These are phyloP conservation scores for Wickerhamiella sorbophila DNA, from an alignment of 805 yeast genomes.

Conservation along the genomic window DNA sequence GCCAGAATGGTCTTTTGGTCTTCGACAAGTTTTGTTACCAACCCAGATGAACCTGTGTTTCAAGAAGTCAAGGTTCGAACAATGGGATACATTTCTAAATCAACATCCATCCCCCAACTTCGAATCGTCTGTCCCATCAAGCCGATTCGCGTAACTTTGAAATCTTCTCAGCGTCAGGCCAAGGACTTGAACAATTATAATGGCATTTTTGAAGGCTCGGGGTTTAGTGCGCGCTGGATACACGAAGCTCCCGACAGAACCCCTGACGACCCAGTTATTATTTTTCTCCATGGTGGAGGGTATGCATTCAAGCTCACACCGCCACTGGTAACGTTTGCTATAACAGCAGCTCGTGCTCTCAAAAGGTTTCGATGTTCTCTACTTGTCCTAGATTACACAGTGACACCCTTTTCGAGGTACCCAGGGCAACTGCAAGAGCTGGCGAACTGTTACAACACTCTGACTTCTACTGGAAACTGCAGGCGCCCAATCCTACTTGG, in stretches of 20 bases:
- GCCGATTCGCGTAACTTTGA: conserved; percentile 14
- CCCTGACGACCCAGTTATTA: conserved; percentile 18
- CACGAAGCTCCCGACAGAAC: conserved; percentile 15
- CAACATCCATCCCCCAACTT: conserved; percentile 12
- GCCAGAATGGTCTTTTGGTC: not conserved
- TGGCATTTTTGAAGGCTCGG: conserved; percentile 11
- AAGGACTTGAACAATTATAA: conserved; percentile 12
- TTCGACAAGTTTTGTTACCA: not conserved
- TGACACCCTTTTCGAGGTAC: conserved; percentile 15
- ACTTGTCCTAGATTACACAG: conserved; percentile 21
- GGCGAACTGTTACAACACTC: conserved; percentile 12
- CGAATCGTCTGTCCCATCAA: conserved; percentile 13
- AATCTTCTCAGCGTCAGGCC: not conserved
- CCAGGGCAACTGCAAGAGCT: conserved; percentile 22
- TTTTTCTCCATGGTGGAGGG: conserved; percentile 21
- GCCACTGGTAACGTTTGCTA: conserved; percentile 14
- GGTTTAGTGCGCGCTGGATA: conserved; percentile 17
- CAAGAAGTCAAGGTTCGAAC: conserved; percentile 1
- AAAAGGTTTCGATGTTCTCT: conserved; percentile 15
- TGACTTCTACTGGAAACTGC: conserved; percentile 13
- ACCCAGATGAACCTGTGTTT: not conserved
- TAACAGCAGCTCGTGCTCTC: conserved; percentile 7
- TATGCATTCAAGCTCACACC: conserved; percentile 13
- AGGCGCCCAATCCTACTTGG: conserved; percentile 18
- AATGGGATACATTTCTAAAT: conserved; percentile 11